Evolutionary conservation across 345 rosid genomes (phyloP), one percentile per base, ranked within the genome.

Genomic region (Lepidium africanum): DNA sequence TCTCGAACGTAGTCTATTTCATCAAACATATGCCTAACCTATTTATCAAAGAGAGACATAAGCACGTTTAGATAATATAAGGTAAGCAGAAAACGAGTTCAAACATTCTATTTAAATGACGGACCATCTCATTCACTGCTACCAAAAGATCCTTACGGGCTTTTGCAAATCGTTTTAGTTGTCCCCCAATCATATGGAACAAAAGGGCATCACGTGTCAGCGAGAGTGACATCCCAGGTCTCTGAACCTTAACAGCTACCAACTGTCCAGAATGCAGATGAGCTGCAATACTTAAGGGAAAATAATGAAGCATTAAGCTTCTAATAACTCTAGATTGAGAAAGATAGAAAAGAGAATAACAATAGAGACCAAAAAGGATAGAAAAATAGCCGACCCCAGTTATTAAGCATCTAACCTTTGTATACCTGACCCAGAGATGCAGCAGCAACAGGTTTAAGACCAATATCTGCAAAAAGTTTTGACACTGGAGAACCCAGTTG

Each of bases 21-120:
- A 38, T 89, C 97, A 72, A 94, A 94, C 99, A 94, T 94, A 84
- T 94, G 97, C 73, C 99, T 85, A 63, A 94, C 97, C 99, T 94
- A 87, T 82, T 75, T 78, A 86, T 76, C 71, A 68, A 81, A 83
- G 79, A 85, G 67, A 82, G 72, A 74, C 75, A 79, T 79, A 75
- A 80, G 78, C 79, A 76, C 36, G 67, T 79, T 73, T 54, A 65
- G 74, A 70, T 37, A 58, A 52, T 39, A 48, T 69, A 55, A 30
- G 11, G 65, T 59, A 32, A 64, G 77, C 46, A 49, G 64, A 73
- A 48, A 37, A 50, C 60, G 37, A 67, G 16, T 59, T 3, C 15
- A 36, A 13, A 19, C 36, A 36, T 62, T 35, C 14, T 5, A 43
- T 23, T 37, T 62, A 67, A 53, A 78, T 76, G 47, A 60, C 90